phyloP scores from a whole-genome alignment of 805 yeast genomes.

The Candida golubevii region DNA sequence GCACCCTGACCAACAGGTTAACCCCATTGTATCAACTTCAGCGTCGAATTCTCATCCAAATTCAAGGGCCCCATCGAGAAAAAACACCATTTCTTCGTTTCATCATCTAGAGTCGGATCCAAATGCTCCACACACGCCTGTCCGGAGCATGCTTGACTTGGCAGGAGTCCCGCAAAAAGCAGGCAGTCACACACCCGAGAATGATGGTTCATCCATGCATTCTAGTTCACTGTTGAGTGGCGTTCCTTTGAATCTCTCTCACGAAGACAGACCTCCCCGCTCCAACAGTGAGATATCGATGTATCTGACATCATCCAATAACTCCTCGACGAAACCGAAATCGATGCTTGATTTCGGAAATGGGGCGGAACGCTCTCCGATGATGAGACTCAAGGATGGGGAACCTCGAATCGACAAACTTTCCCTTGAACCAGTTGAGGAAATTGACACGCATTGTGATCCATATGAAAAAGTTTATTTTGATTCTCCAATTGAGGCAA shows the following conservation, averaged over 20 bases:
- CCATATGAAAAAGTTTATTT: background rate
- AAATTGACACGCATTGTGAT: conserved; percentile 5
- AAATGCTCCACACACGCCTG: conserved; percentile 23
- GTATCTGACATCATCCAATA: conserved; percentile 10
- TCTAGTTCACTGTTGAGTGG: conserved; percentile 25
- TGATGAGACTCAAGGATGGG: background rate
- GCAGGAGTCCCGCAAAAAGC: conserved; percentile 7
- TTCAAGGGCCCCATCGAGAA: conserved; percentile 31
- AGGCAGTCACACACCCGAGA: conserved; percentile 1
- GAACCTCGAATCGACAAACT: conserved; percentile 6
- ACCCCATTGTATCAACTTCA: conserved; percentile 26
- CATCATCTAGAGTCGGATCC: conserved; percentile 9
- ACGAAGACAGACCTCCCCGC: conserved; percentile 12
- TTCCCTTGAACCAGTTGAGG: conserved; percentile 12
- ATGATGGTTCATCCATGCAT: conserved; percentile 20
- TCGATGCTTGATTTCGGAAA: conserved; percentile 29
- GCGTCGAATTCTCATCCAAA: conserved; percentile 18
- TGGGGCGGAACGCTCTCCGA: background rate
- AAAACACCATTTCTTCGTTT: conserved; percentile 21
- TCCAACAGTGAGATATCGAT: conserved; percentile 11
- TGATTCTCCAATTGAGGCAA: background rate
- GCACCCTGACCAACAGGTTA: conserved; percentile 35
- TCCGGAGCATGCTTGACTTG: conserved; percentile 39
- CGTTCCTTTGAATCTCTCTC: conserved; percentile 18
- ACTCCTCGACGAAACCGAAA: conserved; percentile 15